phyloP scores from a whole-genome alignment of 1,139 yeast genomes.

The Entelexis paramagnoliae region DNA sequence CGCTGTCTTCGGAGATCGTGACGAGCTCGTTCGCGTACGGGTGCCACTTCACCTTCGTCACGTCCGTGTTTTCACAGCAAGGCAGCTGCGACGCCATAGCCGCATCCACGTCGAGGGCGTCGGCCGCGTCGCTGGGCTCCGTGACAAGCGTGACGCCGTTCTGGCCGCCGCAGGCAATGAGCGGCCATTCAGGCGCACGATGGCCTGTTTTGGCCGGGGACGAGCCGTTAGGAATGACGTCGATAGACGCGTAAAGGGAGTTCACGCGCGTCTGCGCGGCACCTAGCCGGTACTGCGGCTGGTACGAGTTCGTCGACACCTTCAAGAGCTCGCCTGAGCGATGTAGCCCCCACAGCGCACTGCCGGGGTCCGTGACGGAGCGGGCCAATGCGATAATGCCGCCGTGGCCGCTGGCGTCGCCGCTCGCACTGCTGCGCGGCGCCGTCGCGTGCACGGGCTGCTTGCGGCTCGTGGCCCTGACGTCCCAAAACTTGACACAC shows the following conservation, averaged over 20 bases:
- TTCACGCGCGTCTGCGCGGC: constrained; percentile 5
- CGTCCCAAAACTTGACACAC: constrained; percentile 26
- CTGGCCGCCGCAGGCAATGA: constrained; percentile 23
- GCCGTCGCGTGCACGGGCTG: background rate
- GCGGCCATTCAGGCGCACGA: constrained; percentile 16
- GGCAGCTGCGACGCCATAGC: constrained; percentile 14
- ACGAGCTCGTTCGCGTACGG: constrained; percentile 18
- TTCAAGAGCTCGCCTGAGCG: constrained; percentile 6
- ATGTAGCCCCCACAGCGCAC: constrained; percentile 4
- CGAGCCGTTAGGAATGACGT: constrained; percentile 14
- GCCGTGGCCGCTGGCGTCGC: background rate
- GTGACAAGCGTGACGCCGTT: constrained; percentile 25
- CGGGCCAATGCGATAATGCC: background rate
- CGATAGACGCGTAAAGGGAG: constrained; percentile 3
- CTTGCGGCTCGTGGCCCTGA: constrained; percentile 15
- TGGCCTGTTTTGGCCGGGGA: background rate
- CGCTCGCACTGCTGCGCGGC: background rate
- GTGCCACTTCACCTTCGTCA: constrained; percentile 22
- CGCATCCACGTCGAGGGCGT: constrained; percentile 15
- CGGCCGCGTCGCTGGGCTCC: constrained; percentile 22
- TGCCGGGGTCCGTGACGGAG: background rate
- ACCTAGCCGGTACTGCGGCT: constrained; percentile 1
- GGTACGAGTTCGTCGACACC: background rate
- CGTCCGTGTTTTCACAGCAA: constrained; percentile 12
- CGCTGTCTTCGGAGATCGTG: constrained; percentile 11